A percentile compares a stretch with the other conserved stretches of the same genome.
Conservation (phyloP, 495 filamentous ascomycete species). For the Xylaria intraflava region DNA sequence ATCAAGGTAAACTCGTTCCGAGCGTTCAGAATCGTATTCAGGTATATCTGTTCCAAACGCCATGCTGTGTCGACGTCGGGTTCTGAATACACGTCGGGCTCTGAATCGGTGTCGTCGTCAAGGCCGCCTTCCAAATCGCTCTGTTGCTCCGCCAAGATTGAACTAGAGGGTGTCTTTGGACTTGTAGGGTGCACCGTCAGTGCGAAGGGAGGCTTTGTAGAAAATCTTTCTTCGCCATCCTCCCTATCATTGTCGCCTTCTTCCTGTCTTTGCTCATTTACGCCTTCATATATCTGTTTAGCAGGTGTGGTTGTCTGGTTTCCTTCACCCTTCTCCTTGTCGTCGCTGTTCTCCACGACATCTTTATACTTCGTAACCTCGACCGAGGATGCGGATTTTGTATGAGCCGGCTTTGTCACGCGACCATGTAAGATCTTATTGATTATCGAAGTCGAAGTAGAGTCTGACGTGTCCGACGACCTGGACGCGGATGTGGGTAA, state of each 20-base stretch:
- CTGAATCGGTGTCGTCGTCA: not conserved
- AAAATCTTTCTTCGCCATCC: not conserved
- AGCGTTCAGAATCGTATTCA: constrained; percentile 20
- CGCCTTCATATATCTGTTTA: not conserved
- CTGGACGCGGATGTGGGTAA: not conserved
- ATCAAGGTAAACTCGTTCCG: constrained; percentile 23
- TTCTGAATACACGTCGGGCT: not conserved
- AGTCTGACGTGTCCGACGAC: not conserved
- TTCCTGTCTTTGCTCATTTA: not conserved
- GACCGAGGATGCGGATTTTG: not conserved
- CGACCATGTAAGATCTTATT: constrained; percentile 3
- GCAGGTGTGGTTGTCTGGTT: not conserved
- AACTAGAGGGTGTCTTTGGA: not conserved
- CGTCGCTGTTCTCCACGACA: not conserved
- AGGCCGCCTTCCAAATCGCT: not conserved
- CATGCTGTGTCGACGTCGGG: constrained; percentile 11
- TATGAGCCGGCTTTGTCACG: not conserved
- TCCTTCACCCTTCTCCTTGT: not conserved
- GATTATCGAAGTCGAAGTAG: not conserved
- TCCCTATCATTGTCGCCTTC: not conserved
- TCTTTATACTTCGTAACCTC: not conserved
- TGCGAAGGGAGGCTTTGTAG: not conserved
- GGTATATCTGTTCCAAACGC: constrained; percentile 21
- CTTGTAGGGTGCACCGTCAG: not conserved
- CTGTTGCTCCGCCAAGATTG: not conserved